phyloP scores from a whole-genome alignment of 257 asterid species.

The Penstemon barbatus region DNA sequence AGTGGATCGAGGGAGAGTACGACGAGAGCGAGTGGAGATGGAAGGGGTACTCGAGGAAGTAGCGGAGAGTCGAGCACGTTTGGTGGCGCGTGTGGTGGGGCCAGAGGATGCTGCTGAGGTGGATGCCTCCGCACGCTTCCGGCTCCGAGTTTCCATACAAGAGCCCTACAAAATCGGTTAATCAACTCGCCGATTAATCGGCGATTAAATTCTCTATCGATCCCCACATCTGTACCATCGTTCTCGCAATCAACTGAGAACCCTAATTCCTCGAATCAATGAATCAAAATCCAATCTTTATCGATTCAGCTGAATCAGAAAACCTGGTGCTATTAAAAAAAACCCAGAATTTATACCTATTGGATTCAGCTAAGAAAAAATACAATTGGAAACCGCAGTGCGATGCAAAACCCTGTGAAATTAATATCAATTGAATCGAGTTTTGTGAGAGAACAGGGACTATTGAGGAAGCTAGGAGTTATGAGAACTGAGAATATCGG shows the following conservation, averaged over 20 bases:
- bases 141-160: slow-evolving; percentile 99
- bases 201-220: slow-evolving; percentile 63
- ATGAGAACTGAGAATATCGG: neutral
- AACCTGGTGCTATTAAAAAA: neutral
- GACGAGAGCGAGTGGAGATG: slow-evolving; percentile 74
- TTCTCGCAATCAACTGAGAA: slow-evolving; percentile 36
- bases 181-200: slow-evolving; percentile 92
- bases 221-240: slow-evolving; percentile 46
- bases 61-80: slow-evolving; percentile 75
- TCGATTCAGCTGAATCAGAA: slow-evolving; percentile 20
- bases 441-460: slow-evolving; percentile 5
- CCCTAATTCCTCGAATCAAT: slow-evolving; percentile 40
- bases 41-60: slow-evolving; percentile 41
- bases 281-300: slow-evolving; percentile 34
- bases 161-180: slow-evolving; percentile 51
- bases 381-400: slow-evolving; percentile 26
- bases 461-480: neutral
- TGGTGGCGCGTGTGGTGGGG: slow-evolving; percentile 76
- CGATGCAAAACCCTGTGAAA: neutral
- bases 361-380: slow-evolving; percentile 20
- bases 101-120: slow-evolving; percentile 93
- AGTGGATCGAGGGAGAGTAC: slow-evolving; percentile 52
- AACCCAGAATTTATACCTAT: too few species aligned
- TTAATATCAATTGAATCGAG: slow-evolving; percentile 14
- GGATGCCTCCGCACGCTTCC: slow-evolving; percentile 99